A percentile compares a stretch with the other conserved stretches of the same genome.
These are phyloP conservation scores for Alternaria triticina DNA, from an alignment of 2,329 filamentous ascomycete genomes.

Conservation along the genomic window DNA sequence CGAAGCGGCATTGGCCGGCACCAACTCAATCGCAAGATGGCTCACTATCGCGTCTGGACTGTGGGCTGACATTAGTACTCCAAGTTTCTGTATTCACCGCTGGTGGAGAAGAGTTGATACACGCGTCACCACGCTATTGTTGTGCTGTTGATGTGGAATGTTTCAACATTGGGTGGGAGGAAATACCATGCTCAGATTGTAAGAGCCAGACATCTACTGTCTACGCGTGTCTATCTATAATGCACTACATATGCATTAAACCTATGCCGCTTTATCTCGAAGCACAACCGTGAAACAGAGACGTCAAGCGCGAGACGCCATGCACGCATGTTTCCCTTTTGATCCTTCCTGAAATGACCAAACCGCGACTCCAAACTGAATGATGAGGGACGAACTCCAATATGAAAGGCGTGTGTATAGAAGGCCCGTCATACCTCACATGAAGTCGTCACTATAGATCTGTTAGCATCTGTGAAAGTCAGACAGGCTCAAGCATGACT, in stretches of 20 bases:
- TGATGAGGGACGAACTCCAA: background rate
- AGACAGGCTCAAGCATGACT: slow-evolving; percentile 54
- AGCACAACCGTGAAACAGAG: background rate
- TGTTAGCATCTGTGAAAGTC: slow-evolving; percentile 23
- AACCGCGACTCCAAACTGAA: background rate
- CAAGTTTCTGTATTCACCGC: background rate
- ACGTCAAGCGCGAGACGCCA: background rate
- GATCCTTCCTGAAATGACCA: background rate
- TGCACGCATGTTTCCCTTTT: background rate
- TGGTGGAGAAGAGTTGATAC: background rate
- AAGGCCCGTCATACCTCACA: slow-evolving; percentile 37
- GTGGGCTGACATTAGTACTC: background rate
- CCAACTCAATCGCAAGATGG: background rate
- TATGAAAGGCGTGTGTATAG: background rate
- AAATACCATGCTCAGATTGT: background rate
- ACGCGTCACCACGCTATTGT: background rate
- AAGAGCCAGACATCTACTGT: background rate
- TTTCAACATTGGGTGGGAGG: background rate
- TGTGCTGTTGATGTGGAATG: background rate
- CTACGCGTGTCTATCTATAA: background rate
- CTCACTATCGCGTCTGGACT: background rate
- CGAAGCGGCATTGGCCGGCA: background rate
- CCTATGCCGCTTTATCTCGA: background rate
- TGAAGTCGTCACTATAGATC: slow-evolving; percentile 45
- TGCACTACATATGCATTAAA: background rate